phyloP scores from a whole-genome alignment of 2,329 filamentous ascomycete species.

The Ceratocystis ficicola region DNA sequence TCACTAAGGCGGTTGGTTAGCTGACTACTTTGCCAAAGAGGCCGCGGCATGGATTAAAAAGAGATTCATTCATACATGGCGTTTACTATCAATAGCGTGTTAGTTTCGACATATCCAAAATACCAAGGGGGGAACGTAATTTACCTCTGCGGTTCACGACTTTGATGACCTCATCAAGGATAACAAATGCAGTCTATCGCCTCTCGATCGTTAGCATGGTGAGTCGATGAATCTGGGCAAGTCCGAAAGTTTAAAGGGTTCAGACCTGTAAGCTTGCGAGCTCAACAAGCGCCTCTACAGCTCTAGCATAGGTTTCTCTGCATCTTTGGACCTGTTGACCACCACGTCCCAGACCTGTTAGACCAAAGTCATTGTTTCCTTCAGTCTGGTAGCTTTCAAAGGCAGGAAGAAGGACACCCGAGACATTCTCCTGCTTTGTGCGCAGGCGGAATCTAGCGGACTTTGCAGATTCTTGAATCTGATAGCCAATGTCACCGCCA shows the following conservation, averaged over 20 bases:
- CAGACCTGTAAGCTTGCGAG: conserved; percentile 72
- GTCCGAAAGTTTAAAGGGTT: background rate
- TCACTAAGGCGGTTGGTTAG: conserved; percentile 42
- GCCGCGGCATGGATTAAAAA: background rate
- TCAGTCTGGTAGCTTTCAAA: conserved; percentile 88
- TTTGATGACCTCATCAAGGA: conserved; percentile 97
- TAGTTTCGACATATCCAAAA: conserved; percentile 16
- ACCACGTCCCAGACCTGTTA: conserved; percentile 92
- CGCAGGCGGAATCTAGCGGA: conserved; percentile 84
- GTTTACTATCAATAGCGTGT: conserved; percentile 50
- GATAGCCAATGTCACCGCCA: conserved; percentile 88
- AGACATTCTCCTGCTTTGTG: conserved; percentile 97
- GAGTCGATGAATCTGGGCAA: background rate
- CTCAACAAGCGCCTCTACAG: conserved; percentile 91
- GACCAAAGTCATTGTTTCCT: conserved; percentile 85
- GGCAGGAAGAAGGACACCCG: conserved; percentile 81
- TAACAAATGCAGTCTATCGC: conserved; percentile 78
- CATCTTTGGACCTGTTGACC: conserved; percentile 94
- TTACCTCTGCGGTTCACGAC: conserved; percentile 89
- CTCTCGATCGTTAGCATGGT: background rate
- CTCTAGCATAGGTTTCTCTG: conserved; percentile 87
- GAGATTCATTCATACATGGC: conserved; percentile 54
- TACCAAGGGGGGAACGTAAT: conserved; percentile 24
- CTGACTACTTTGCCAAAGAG: conserved; percentile 38
- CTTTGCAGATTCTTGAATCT: conserved; percentile 92